Base-by-base conservation (phyloP, 805 yeast genomes). In the Nakazawaea sp. region DNA sequence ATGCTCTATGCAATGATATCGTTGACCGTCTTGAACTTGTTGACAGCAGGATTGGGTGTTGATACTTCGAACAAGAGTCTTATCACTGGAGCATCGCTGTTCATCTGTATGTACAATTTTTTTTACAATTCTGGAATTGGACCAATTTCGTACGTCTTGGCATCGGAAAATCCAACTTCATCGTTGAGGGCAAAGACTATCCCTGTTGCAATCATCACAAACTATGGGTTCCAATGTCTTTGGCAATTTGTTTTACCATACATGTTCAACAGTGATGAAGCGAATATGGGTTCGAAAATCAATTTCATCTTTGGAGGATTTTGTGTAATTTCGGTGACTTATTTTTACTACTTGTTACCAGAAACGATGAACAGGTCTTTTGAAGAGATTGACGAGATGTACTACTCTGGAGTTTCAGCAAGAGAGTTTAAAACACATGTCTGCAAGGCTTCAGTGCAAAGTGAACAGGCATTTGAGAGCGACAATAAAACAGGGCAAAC, bases 381-480 rank as follows among this genome's bases (percentile, higher is more conserved):
- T 49, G 78, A 75, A 34, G 83, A 78, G 49, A 58, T 78, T 49
- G 83, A 77, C 53, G 57, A 60, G 36, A 56, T 78, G 59, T 78
- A 76, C 55, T 61, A 52, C 27, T 51, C 47, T 38, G 38, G 47
- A 5, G 47, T 58, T 26, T 44, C 48, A 16, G 53, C 63, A 5
- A 51, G 64, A 49, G 41, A 59, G 27, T 61, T 57, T 52, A 51
- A 46, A n/a, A 13, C 16, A 1, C 29, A 35, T 17, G 33, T 28
- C 23, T 34, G 30, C 16, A 25, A 27, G 23, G 27, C 18, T 15
- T 21, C 35, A 4, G 27, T 32, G 5, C 21, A 35, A 19, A 26
- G 29, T 8, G 32, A 35, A 23, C 18, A 25, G 15, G 38, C 27
- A 8, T 18, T 27, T n/a, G 12, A 17, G 7, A 23, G 17, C 17